Evolutionary conservation across 495 filamentous ascomycete species (phyloP).

Genomic region (Talaromyces wortmannii): DNA sequence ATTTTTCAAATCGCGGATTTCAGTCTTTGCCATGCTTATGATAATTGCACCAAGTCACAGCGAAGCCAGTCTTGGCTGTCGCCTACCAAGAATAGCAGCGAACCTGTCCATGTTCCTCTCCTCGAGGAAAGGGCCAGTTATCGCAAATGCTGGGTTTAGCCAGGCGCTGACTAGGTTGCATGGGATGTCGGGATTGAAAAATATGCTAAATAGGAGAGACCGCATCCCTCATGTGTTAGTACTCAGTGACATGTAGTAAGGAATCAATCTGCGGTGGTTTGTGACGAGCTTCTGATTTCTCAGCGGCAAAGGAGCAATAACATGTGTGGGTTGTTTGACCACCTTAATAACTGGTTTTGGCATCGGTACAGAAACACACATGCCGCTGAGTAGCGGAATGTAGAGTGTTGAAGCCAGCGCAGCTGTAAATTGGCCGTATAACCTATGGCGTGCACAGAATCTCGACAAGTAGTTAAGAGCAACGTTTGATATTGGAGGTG

Average conservation of each 20-base stretch:
- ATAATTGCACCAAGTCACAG: conserved; percentile 23
- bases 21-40: conserved; percentile 9
- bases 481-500: conserved; percentile 9
- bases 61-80: conserved; percentile 9
- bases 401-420: conserved; percentile 18
- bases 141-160: conserved; percentile 22
- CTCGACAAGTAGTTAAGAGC: conserved; percentile 20
- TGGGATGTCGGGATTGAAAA: conserved; percentile 20
- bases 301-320: background rate
- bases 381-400: conserved; percentile 14
- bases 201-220: conserved; percentile 15
- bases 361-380: conserved; percentile 10
- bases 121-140: conserved; percentile 10
- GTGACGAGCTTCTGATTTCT: conserved; percentile 6
- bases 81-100: conserved; percentile 9
- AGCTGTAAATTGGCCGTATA: conserved; percentile 21
- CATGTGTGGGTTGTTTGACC: background rate
- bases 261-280: conserved; percentile 9
- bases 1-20: conserved; percentile 9
- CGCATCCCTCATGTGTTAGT: conserved; percentile 17
- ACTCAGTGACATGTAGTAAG: conserved; percentile 20
- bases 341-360: conserved; percentile 5
- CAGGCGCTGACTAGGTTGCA: conserved; percentile 26
- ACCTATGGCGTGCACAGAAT: conserved; percentile 15
- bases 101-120: background rate